Conservation (phyloP, 2,329 filamentous ascomycete genomes). For the Diplodia corticola region DNA sequence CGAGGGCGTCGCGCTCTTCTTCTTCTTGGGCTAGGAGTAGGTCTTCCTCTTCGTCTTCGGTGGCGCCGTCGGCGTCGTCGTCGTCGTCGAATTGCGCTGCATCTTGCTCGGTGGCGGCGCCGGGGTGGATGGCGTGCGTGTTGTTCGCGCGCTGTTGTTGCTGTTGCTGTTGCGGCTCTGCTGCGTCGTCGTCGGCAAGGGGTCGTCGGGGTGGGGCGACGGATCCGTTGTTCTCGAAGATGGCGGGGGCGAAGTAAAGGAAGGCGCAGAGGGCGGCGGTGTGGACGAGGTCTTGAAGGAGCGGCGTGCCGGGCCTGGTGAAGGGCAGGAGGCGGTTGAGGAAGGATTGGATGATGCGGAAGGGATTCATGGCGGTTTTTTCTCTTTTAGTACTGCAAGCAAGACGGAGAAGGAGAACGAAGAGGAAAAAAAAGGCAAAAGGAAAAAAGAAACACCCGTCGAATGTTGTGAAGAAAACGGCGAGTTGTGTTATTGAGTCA, state of each 20-base stretch:
- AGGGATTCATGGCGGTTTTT: not conserved
- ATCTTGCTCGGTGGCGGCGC: not conserved
- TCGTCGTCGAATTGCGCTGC: conserved; percentile 1
- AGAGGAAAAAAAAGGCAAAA: not conserved
- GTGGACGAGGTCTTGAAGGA: conserved; percentile 50
- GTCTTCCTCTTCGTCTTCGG: conserved; percentile 11
- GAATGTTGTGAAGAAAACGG: not conserved
- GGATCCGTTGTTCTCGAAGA: conserved; percentile 36
- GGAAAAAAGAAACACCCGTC: not conserved
- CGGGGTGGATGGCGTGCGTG: not conserved
- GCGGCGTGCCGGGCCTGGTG: conserved; percentile 48
- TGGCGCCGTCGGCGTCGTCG: conserved; percentile 27
- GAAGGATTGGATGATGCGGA: conserved; percentile 14
- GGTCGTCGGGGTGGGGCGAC: not conserved
- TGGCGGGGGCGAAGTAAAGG: conserved; percentile 50
- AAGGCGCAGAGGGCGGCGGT: conserved; percentile 45
- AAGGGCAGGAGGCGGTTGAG: conserved; percentile 51
- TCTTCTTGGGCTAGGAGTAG: not conserved
- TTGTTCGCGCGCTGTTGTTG: not conserved
- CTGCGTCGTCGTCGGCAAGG: not conserved
- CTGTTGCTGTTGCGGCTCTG: too few relatives aligned
- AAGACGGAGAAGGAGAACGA: not conserved
- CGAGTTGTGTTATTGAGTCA: conserved; percentile 5
- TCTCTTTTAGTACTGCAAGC: too few relatives aligned
- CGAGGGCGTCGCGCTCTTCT: conserved; percentile 21